Evolutionary conservation across 2,329 filamentous ascomycete genomes (phyloP).

Genomic region (Exophiala phaeomuriformis): DNA sequence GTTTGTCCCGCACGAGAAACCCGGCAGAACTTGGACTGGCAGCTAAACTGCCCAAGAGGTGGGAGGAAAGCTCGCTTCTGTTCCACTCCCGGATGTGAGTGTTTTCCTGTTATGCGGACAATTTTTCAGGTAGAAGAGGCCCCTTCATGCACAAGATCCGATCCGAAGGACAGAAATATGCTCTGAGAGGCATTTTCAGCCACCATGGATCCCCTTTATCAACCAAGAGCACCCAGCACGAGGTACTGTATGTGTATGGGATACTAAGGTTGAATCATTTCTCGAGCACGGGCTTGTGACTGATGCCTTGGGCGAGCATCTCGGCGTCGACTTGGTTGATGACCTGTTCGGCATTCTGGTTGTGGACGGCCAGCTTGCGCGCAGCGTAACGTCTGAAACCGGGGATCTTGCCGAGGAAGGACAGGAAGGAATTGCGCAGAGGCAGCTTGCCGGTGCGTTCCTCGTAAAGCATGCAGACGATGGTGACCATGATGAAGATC

Average conservation of each 20-base stretch:
- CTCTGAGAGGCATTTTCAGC: no score
- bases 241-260: background rate
- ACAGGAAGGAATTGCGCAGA: constrained; percentile 21
- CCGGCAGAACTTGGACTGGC: no score
- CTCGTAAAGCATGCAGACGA: constrained; percentile 58
- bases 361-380: constrained; percentile 11
- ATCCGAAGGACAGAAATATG: no score
- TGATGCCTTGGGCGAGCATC: background rate
- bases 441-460: constrained; percentile 40
- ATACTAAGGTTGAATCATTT: background rate
- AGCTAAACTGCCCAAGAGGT: no score
- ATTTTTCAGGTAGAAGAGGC: no score
- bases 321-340: constrained; percentile 6
- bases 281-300: background rate
- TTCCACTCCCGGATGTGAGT: no score
- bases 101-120: no score
- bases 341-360: background rate
- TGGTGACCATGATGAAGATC: constrained; percentile 61
- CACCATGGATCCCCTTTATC: background rate
- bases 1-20: no score
- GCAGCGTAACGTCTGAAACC: constrained; percentile 23
- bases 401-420: constrained; percentile 24
- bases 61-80: no score
- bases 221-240: background rate
- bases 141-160: no score